These are phyloP conservation scores for Xylaria curta DNA, from an alignment of 495 filamentous ascomycete genomes.

Conservation along the genomic window DNA sequence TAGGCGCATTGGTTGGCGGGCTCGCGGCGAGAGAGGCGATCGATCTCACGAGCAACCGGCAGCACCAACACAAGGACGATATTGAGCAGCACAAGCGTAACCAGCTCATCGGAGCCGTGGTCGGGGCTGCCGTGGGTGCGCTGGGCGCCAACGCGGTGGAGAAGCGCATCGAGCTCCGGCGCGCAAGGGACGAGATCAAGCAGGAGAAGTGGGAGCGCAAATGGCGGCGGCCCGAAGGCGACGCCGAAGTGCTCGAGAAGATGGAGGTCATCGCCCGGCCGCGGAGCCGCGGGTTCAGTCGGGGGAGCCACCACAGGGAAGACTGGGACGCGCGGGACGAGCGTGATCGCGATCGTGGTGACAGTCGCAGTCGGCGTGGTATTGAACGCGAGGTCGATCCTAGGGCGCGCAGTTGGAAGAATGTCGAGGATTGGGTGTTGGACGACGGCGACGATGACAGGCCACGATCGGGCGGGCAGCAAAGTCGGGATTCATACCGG, in stretches of 20 bases:
- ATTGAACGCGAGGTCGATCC: slow-evolving; percentile 39
- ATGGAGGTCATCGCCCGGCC: slow-evolving; percentile 32
- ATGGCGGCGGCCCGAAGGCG: slow-evolving; percentile 28
- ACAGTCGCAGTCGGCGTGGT: slow-evolving; percentile 23
- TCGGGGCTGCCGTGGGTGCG: slow-evolving; percentile 54
- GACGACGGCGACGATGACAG: slow-evolving; percentile 33
- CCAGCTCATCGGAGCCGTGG: slow-evolving; percentile 48
- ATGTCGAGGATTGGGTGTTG: slow-evolving; percentile 42
- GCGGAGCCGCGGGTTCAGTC: slow-evolving; percentile 24
- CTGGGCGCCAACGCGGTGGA: slow-evolving; percentile 55
- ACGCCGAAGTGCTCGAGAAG: slow-evolving; percentile 32
- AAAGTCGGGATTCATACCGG: slow-evolving; percentile 34
- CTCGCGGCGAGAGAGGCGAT: slow-evolving; percentile 49
- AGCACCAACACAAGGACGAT: slow-evolving; percentile 19
- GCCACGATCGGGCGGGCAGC: slow-evolving; percentile 27
- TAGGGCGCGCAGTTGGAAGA: slow-evolving; percentile 38
- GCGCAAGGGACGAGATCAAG: slow-evolving; percentile 34
- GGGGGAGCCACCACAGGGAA: slow-evolving; percentile 16
- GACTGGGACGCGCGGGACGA: slow-evolving; percentile 16
- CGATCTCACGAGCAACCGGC: slow-evolving; percentile 34
- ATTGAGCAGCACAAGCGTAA: slow-evolving; percentile 35
- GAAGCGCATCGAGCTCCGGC: slow-evolving; percentile 45
- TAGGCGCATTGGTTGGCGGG: slow-evolving; percentile 54
- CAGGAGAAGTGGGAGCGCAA: slow-evolving; percentile 43
- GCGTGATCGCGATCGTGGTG: not conserved